phyloP scores from a whole-genome alignment of 2,329 filamentous ascomycete species.

The Phoma sp. region DNA sequence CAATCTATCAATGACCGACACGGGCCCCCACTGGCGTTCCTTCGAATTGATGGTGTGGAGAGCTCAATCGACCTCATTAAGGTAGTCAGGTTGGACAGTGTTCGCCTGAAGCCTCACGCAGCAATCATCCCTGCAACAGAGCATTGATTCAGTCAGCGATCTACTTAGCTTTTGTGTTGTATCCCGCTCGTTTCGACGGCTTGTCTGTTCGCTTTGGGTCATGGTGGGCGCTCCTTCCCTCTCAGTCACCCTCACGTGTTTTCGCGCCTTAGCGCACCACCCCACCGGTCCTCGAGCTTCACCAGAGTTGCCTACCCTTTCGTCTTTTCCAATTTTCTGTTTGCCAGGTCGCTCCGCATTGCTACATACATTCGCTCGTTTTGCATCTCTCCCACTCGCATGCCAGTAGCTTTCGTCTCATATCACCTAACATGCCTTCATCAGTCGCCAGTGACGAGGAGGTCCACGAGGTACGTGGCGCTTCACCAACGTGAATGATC shows the following conservation, averaged over 20 bases:
- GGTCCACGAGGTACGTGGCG: slow-evolving; percentile 53
- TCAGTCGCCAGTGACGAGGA: slow-evolving; percentile 62
- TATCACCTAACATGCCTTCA: slow-evolving; percentile 40
- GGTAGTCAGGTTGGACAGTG: too few species aligned
- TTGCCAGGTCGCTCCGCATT: not conserved
- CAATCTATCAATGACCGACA: slow-evolving; percentile 18
- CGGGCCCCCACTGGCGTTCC: not conserved
- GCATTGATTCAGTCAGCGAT: too few species aligned
- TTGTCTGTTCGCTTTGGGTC: not conserved
- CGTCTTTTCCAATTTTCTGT: slow-evolving; percentile 2
- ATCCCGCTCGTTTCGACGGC: too few species aligned
- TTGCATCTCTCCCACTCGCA: slow-evolving; percentile 7
- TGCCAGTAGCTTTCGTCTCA: slow-evolving; percentile 4
- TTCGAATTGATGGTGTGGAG: too few species aligned
- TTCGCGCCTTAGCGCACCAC: slow-evolving; percentile 23
- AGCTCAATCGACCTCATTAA: too few species aligned
- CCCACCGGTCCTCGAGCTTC: slow-evolving; percentile 6
- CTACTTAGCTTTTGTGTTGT: too few species aligned
- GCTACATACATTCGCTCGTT: slow-evolving; percentile 5
- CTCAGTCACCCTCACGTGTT: slow-evolving; percentile 20
- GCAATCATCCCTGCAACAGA: too few species aligned
- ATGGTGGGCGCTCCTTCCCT: slow-evolving; percentile 20
- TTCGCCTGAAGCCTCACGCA: too few species aligned
- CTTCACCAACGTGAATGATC: not conserved
- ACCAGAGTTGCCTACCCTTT: slow-evolving; percentile 7